Evolutionary conservation across 1,139 yeast species (phyloP), one percentile per base, ranked within the genome.

Genomic region (Blastobotrys aristatus): DNA sequence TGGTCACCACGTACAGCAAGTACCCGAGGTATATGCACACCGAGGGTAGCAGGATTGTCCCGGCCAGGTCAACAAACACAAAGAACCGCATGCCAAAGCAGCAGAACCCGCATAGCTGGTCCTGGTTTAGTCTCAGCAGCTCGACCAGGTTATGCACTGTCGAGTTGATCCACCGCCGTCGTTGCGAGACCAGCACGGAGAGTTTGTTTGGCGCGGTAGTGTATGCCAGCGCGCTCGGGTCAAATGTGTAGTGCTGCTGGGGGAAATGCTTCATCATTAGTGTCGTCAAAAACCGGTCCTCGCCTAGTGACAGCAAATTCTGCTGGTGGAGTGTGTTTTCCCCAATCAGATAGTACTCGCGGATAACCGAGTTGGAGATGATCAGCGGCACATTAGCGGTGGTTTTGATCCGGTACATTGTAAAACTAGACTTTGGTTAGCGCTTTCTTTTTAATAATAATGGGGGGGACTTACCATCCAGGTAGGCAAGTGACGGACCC

Each of bases 11-110:
- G 45, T 68, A 68, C 49, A 87, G 72, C 42, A 89, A 88, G 64
- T 89, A 89, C 36, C 87, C 55, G 2, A 96, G 87, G 63, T 89
- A 84, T 38, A 80, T 72, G 58, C 89, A 80, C 27, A 96, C 96
- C 21, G 89, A 86, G 0, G 97, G 97, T 57, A 89, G 74, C 40
- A 88, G 90, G 55, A 89, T 68, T 1, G 69, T 66, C 8, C 68
- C 65, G 14, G 65, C 50, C 17, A 66, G 55, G 45, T 66, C 69
- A 24, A 66, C 55, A 32, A 64, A 45, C 8, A 66, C 66, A 29
- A 66, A 66, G 50, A 65, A 64, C 44, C 65, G 63, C 69, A 66
- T 66, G 16, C 67, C 61, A 27, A 66, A 59, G 46, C 68, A 65
- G 53, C 65, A 64, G 43, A 66, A 65, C 14, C 69, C 69, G 50